phyloP scores from a whole-genome alignment of 1,284 basidiomycete species.

The Coriolopsis trogii region DNA sequence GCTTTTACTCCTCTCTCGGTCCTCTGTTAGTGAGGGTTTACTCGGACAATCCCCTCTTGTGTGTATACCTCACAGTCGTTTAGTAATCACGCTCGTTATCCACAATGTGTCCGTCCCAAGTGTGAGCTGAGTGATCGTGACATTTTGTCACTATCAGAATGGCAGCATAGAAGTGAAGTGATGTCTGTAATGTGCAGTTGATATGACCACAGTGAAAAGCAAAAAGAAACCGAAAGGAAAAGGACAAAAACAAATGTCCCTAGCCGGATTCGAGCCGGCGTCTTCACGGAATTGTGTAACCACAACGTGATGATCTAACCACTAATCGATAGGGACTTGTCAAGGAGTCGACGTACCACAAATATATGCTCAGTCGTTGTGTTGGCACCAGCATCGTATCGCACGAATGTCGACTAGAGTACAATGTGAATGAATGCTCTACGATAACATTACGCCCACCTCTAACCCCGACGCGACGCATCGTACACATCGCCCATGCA shows the following conservation, averaged over 20 bases:
- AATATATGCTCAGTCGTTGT: no score
- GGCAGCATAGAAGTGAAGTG: no score
- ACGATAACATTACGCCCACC: no score
- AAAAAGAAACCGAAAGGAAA: not conserved
- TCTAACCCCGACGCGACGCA: not conserved
- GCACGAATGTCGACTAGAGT: no score
- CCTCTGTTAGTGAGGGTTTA: slow-evolving; percentile 1
- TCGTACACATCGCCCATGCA: not conserved
- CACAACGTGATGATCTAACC: slow-evolving; percentile 31
- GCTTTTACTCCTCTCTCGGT: not conserved
- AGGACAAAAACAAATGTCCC: slow-evolving; percentile 13
- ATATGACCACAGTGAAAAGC: not conserved
- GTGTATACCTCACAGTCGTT: slow-evolving; percentile 25
- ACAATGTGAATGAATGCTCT: no score
- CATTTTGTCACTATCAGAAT: no score
- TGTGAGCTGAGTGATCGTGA: no score
- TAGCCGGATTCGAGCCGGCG: slow-evolving; percentile 29
- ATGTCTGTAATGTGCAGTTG: no score
- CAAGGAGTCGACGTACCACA: not conserved
- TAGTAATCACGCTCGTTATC: slow-evolving; percentile 20
- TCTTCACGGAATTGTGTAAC: slow-evolving; percentile 28
- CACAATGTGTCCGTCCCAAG: no score
- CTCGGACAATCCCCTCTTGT: slow-evolving; percentile 11
- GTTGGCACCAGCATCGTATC: no score
- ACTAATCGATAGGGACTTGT: slow-evolving; percentile 29